Evolutionary conservation across 1,284 basidiomycete species (phyloP).

Genomic region (Cerrena zonata): DNA sequence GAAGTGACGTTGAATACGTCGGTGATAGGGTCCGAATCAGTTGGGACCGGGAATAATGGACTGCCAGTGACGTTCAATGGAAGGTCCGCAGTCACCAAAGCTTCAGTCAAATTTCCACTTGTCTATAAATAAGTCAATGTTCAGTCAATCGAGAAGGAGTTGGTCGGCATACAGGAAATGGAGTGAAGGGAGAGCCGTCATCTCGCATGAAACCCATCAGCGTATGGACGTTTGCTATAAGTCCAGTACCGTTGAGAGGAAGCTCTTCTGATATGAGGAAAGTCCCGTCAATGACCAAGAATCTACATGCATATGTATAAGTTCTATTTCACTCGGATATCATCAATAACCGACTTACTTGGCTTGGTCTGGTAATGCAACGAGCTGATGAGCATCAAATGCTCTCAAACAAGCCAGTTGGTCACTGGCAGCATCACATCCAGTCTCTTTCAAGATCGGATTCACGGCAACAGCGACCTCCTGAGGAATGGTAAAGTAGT

Average conservation of each 20-base stretch:
- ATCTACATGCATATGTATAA: constrained; percentile 23
- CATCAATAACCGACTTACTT: no score
- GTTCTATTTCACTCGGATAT: no score
- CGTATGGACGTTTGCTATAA: constrained; percentile 37
- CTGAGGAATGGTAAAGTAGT: constrained; percentile 33
- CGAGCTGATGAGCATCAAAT: constrained; percentile 28
- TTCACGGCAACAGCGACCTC: constrained; percentile 28
- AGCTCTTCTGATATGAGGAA: constrained; percentile 36
- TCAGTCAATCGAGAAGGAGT: no score
- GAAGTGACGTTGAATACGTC: constrained; percentile 34
- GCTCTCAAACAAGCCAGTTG: constrained; percentile 29
- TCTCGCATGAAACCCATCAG: constrained; percentile 43
- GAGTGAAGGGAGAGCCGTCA: constrained; percentile 34
- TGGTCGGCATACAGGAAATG: constrained; percentile 23
- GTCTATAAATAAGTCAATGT: no score
- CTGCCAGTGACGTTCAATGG: constrained; percentile 20
- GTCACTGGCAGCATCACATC: constrained; percentile 25
- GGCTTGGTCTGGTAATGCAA: constrained; percentile 29
- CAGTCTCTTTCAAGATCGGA: constrained; percentile 31
- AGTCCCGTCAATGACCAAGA: constrained; percentile 42
- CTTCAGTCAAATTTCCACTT: constrained; percentile 18
- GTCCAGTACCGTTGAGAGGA: constrained; percentile 32
- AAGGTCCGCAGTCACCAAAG: constrained; percentile 17
- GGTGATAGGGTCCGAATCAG: constrained; percentile 24
- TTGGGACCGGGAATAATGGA: constrained; percentile 28